Evolutionary conservation across 257 asterid species (phyloP).

Genomic region (Solanum corneliomulleri): DNA sequence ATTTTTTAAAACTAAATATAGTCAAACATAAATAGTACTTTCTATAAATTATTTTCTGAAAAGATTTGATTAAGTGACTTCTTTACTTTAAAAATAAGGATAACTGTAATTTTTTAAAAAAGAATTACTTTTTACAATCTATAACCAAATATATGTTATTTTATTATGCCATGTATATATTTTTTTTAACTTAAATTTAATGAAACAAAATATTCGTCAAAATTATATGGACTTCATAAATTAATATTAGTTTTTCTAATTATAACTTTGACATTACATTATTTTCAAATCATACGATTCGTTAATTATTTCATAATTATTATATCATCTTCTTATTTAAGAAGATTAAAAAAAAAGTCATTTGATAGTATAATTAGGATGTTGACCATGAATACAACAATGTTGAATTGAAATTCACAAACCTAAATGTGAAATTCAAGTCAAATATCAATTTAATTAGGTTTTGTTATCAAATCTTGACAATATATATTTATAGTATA

Average conservation of each 20-base stretch:
- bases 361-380: not conserved
- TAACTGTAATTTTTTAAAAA: not conserved
- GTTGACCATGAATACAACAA: not conserved
- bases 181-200: not conserved
- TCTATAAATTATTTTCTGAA: too few species aligned
- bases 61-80: not conserved
- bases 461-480: not conserved
- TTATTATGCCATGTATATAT: not conserved
- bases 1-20: too few species aligned
- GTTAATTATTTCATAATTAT: not conserved
- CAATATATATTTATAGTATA: too few species aligned
- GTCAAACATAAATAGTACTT: too few species aligned
- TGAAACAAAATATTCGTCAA: not conserved
- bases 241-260: rapidly evolving
- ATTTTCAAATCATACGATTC: not conserved
- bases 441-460: not conserved
- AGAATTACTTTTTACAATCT: not conserved
- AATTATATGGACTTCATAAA: not conserved
- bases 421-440: not conserved
- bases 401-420: not conserved
- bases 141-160: not conserved
- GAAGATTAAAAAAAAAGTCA: not conserved
- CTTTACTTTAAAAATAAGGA: not conserved
- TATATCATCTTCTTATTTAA: not conserved
- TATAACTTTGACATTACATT: not conserved